phyloP scores from a whole-genome alignment of 768 basidiomycete species.

The Suillus luteus region DNA sequence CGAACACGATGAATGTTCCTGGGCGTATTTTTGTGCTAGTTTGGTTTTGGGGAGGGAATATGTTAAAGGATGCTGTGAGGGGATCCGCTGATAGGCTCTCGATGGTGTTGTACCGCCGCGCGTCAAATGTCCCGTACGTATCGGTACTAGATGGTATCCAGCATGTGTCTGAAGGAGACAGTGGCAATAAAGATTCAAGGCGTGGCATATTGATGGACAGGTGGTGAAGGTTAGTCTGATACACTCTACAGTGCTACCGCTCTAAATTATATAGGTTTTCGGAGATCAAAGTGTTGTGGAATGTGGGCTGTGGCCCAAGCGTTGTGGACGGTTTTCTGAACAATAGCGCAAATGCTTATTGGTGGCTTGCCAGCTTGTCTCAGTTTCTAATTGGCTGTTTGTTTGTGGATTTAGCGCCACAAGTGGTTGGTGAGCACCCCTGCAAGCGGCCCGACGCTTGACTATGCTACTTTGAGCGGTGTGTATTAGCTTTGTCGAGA shows the following conservation, averaged over 20 bases:
- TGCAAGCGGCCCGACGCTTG: background rate
- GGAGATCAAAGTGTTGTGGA: background rate
- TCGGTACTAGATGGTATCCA: background rate
- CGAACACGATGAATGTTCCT: constrained; percentile 21
- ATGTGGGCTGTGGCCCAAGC: background rate
- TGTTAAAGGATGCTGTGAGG: background rate
- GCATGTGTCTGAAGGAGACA: background rate
- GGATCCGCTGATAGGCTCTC: constrained; percentile 5
- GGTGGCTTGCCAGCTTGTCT: background rate
- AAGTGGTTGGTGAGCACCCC: background rate
- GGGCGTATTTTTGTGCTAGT: constrained; percentile 8
- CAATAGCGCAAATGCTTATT: background rate
- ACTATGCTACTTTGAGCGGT: background rate
- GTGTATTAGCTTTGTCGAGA: too few relatives aligned
- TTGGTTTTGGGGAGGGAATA: background rate
- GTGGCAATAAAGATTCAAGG: background rate
- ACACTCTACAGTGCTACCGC: background rate
- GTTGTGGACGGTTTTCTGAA: background rate
- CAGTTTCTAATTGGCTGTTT: background rate
- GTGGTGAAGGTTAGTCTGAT: background rate
- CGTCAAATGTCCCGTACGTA: background rate
- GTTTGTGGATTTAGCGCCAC: background rate
- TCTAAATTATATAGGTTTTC: background rate
- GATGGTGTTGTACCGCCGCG: background rate
- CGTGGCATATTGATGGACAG: background rate